Base-by-base conservation (phyloP, 345 rosid genomes). In the Sisymbrium altissimum region DNA sequence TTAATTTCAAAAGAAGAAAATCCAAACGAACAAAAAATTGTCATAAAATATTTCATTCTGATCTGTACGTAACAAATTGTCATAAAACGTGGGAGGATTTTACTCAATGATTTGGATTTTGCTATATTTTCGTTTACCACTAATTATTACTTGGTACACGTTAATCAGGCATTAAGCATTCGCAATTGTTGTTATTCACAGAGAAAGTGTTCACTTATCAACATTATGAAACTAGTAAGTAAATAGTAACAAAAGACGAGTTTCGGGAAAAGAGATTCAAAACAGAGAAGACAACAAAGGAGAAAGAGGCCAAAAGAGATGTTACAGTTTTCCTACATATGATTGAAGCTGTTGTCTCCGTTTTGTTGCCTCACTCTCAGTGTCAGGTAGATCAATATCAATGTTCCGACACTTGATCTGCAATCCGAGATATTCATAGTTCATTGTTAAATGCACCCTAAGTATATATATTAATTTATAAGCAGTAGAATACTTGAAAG, bases 351-450 rank as follows among this genome's bases (percentile, higher is more conserved):
- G 27, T 83, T 88, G 19, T 80, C 83, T 10, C 86, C 88, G 41
- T 75, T 81, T 18, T 74, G 94, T 18, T 74, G 94, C 76, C 85
- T 81, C 44, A 89, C 97, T 83, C 88, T 83, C 77, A 93, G 79
- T 19, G 98, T 93, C 76, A 91, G 82, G 78, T 86, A 93, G 50
- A 93, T 93, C 80, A 93, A 81, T 59, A 91, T 82, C 86, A 93
- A 75, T 11, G 98, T 88, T 35, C 98, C 98, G 58, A 89, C 72
- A 71, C 91, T 93, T 61, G 98, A 93, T 88, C 98, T 93, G 91
- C 43, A 77, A 46, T 35, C 21, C 15, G 64, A 78, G 12, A 41
- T 17, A 45, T 29, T 39, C 29, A 21, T 5, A 46, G 15, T 68
- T 54, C 13, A 17, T 13, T 41, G 27, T 40, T 30, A 48, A 27